Percentiles rank a stretch among this genome's conserved stretches.
These are phyloP conservation scores for Russula foetens DNA, from an alignment of 768 basidiomycete species.

Conservation along the genomic window DNA sequence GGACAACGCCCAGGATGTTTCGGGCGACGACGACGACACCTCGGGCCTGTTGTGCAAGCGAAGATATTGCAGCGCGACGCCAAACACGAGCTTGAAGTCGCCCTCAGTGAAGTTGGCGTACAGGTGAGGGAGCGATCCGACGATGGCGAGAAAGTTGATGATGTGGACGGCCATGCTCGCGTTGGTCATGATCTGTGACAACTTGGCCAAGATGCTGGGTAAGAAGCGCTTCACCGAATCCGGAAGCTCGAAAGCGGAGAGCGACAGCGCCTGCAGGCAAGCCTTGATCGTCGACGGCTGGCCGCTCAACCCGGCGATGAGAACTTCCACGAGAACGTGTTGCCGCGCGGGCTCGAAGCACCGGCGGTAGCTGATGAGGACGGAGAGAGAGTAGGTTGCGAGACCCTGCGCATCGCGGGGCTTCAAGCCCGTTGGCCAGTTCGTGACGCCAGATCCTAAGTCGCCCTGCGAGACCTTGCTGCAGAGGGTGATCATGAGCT, in stretches of 20 bases:
- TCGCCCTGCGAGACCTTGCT: conserved; percentile 50
- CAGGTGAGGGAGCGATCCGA: conserved; percentile 71
- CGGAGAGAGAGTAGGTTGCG: conserved; percentile 79
- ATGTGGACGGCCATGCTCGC: conserved; percentile 94
- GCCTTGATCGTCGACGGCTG: conserved; percentile 75
- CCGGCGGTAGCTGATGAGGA: conserved; percentile 78
- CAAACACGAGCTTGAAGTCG: conserved; percentile 91
- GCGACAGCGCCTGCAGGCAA: conserved; percentile 81
- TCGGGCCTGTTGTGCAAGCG: conserved; percentile 75
- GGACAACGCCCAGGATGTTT: conserved; percentile 76
- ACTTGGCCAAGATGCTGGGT: conserved; percentile 73
- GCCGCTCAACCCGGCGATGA: conserved; percentile 60
- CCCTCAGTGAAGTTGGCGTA: conserved; percentile 87
- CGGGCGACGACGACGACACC: conserved; percentile 38
- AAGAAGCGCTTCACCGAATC: conserved; percentile 73
- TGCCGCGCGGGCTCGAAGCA: conserved; percentile 64
- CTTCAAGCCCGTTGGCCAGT: conserved; percentile 56
- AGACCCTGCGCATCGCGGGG: conserved; percentile 79
- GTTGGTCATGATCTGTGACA: conserved; percentile 92
- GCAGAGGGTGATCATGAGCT: conserved; percentile 61
- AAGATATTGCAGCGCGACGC: conserved; percentile 88
- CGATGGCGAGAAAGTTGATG: conserved; percentile 80
- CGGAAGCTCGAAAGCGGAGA: conserved; percentile 82
- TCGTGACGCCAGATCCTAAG: conserved; percentile 47
- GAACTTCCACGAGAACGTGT: conserved; percentile 65